phyloP scores from a whole-genome alignment of 1,284 basidiomycete genomes.

The Trametes polyzona region DNA sequence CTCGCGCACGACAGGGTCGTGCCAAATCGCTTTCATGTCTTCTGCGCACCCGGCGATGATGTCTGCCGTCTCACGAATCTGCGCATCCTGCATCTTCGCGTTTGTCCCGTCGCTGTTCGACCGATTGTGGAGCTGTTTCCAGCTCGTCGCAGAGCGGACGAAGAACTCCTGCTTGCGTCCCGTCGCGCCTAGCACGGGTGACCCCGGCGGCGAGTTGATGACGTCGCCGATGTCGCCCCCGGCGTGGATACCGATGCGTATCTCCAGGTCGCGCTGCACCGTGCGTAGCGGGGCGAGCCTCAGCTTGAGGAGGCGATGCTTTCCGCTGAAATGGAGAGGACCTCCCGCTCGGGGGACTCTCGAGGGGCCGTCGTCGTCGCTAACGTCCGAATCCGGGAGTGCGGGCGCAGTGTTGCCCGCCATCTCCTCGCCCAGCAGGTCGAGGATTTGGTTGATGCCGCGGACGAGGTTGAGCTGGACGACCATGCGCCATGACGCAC shows the following conservation, averaged over 20 bases:
- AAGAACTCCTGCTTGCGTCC: constrained; percentile 51
- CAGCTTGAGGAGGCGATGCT: constrained; percentile 60
- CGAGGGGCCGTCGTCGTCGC: constrained; percentile 15
- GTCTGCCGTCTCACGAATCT: constrained; percentile 48
- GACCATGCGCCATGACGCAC: constrained; percentile 71
- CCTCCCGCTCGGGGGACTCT: constrained; percentile 1
- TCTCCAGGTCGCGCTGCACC: constrained; percentile 64
- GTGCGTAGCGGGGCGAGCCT: constrained; percentile 60
- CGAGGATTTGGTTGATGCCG: constrained; percentile 63
- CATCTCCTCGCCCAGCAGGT: constrained; percentile 61
- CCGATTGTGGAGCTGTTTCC: constrained; percentile 48
- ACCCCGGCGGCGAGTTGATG: constrained; percentile 36
- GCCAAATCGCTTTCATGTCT: constrained; percentile 67
- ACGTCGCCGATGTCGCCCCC: constrained; percentile 29
- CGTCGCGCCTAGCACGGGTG: constrained; percentile 10
- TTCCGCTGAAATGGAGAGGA: constrained; percentile 56
- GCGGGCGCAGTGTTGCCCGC: constrained; percentile 27
- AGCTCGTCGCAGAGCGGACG: constrained; percentile 61
- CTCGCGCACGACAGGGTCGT: constrained; percentile 53
- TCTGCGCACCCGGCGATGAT: constrained; percentile 60
- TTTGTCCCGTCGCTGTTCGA: constrained; percentile 50
- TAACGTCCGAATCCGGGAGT: constrained; percentile 19
- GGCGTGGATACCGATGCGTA: constrained; percentile 58
- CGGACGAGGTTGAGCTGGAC: constrained; percentile 78
- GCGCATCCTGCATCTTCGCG: constrained; percentile 43